Conservation (phyloP, 441 rosid genomes). For the Corymbia citriodora region DNA sequence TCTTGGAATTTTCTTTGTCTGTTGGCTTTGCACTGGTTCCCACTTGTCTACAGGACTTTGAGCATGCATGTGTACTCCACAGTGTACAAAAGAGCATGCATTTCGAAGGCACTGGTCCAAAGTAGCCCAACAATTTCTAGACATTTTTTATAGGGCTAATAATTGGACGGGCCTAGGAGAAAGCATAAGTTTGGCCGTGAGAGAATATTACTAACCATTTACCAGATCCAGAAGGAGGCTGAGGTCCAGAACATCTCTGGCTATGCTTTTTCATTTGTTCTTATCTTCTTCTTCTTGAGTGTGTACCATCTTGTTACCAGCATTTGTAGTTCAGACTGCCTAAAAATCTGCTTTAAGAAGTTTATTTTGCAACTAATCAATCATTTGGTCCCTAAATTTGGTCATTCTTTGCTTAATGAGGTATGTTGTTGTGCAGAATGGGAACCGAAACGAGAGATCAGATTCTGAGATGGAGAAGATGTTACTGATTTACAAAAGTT, state of each 20-base stretch:
- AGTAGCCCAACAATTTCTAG: neutral
- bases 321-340: neutral
- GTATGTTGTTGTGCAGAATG: conserved; percentile 6
- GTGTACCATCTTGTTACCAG: neutral
- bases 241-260: neutral
- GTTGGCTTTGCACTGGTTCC: neutral
- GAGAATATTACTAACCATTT: neutral
- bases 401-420: neutral
- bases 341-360: neutral
- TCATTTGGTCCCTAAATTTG: neutral
- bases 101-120: neutral
- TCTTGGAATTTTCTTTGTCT: neutral
- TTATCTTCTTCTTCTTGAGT: neutral
- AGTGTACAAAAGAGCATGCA: neutral
- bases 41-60: neutral
- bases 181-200: neutral
- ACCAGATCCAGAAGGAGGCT: neutral
- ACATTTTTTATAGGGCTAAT: neutral
- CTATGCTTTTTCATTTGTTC: neutral
- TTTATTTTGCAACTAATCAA: neutral
- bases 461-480: conserved; percentile 26
- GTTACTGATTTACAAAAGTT: conserved; percentile 39
- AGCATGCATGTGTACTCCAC: neutral
- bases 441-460: conserved; percentile 15
- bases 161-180: neutral